Conservation (phyloP, 2,329 filamentous ascomycete species). For the Paracoccidioides brasiliensis region DNA sequence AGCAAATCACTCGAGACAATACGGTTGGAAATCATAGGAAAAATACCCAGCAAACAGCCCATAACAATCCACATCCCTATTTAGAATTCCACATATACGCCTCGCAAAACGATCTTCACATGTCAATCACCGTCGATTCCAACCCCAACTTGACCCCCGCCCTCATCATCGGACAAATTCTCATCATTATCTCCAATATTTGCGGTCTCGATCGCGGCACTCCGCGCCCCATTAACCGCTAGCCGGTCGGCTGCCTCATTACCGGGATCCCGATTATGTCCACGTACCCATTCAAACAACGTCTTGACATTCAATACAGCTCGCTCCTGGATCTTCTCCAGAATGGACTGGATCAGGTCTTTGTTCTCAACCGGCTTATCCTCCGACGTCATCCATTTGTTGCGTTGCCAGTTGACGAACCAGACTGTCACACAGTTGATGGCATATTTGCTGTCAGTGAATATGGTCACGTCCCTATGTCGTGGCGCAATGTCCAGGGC, state of each 20-base stretch:
- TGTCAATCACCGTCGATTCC: neutral
- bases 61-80: too few relatives aligned
- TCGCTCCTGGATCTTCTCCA: conserved; percentile 58
- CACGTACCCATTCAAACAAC: conserved; percentile 78
- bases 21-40: too few relatives aligned
- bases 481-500: conserved; percentile 63
- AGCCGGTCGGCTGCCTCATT: conserved; percentile 71
- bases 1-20: too few relatives aligned
- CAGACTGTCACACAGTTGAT: conserved; percentile 83
- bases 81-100: too few relatives aligned
- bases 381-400: conserved; percentile 63
- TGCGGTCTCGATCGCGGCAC: conserved; percentile 15
- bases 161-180: conserved; percentile 6
- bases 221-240: conserved; percentile 53
- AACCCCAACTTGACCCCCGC: neutral
- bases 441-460: conserved; percentile 80
- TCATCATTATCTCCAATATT: conserved; percentile 18
- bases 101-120: neutral
- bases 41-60: too few relatives aligned
- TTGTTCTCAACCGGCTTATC: conserved; percentile 70
- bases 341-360: conserved; percentile 64
- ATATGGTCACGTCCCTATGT: conserved; percentile 58
- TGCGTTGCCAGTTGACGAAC: conserved; percentile 62
- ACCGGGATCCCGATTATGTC: conserved; percentile 58
- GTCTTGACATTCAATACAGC: conserved; percentile 48